These are phyloP conservation scores for Fusarium neocosmosporiellum DNA, from an alignment of 2,329 filamentous ascomycete genomes.

Conservation along the genomic window DNA sequence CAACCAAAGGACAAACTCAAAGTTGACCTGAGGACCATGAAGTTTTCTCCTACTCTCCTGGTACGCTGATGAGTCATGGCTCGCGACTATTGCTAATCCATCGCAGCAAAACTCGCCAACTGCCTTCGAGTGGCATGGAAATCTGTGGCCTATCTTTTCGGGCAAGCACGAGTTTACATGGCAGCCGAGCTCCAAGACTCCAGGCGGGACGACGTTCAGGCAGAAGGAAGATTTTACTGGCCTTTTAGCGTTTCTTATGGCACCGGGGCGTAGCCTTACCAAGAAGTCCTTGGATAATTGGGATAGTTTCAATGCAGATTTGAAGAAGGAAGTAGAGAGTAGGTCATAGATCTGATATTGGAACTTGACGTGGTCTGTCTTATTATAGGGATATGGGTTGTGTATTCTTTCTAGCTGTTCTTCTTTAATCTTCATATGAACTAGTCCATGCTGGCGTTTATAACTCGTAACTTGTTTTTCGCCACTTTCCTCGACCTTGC, in stretches of 20 bases:
- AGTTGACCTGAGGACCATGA: conserved; percentile 1
- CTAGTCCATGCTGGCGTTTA: no score
- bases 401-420: no score
- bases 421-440: no score
- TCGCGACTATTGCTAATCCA: neutral
- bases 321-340: conserved; percentile 16
- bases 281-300: neutral
- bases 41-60: conserved; percentile 9
- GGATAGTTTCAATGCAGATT: neutral
- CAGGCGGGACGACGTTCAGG: neutral
- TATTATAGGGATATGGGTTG: no score
- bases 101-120: neutral
- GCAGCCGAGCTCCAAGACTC: conserved; percentile 11
- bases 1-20: conserved; percentile 3
- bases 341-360: neutral
- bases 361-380: neutral
- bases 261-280: neutral
- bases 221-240: conserved; percentile 12
- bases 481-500: no score
- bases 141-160: conserved; percentile 1
- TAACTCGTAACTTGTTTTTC: no score
- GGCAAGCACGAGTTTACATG: conserved; percentile 17
- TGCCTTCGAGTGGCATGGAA: conserved; percentile 4
- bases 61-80: neutral
- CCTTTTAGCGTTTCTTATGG: conserved; percentile 7